phyloP scores from a whole-genome alignment of 1,284 basidiomycete genomes.

The Exsudoporus floridanus region DNA sequence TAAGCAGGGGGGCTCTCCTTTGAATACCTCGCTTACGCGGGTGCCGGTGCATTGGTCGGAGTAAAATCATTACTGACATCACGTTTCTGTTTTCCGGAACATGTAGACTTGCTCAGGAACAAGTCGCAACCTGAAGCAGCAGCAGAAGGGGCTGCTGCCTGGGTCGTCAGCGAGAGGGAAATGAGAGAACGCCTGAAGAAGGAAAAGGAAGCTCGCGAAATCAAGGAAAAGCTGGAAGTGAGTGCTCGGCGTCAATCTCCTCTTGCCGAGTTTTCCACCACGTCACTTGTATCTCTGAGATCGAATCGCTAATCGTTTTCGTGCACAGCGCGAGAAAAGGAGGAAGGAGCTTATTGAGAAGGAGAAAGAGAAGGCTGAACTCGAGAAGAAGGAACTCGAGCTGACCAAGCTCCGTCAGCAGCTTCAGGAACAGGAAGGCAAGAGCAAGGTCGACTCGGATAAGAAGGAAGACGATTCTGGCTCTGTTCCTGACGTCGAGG shows the following conservation, averaged over 20 bases:
- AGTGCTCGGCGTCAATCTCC: constrained; percentile 30
- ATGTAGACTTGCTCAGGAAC: constrained; percentile 71
- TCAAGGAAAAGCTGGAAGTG: constrained; percentile 63
- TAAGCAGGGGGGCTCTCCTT: constrained; percentile 4
- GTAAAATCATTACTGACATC: constrained; percentile 20
- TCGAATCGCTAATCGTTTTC: constrained; percentile 19
- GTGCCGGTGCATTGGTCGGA: constrained; percentile 15
- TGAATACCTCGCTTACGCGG: constrained; percentile 5
- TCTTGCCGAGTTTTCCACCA: constrained; percentile 16
- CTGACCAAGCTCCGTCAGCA: constrained; percentile 49
- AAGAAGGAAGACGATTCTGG: constrained; percentile 36
- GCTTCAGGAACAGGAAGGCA: constrained; percentile 49
- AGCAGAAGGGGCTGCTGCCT: constrained; percentile 58
- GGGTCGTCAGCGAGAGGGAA: constrained; percentile 72
- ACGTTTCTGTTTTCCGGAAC: constrained; percentile 1
- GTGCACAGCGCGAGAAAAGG: constrained; percentile 55
- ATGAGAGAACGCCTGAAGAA: constrained; percentile 66
- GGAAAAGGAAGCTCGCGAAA: constrained; percentile 67
- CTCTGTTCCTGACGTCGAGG: constrained; percentile 19
- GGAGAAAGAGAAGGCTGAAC: constrained; percentile 43
- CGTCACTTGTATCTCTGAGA: constrained; percentile 2
- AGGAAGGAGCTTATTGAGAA: constrained; percentile 49
- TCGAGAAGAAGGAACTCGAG: constrained; percentile 40
- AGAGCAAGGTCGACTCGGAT: constrained; percentile 40
- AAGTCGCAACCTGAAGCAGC: constrained; percentile 76